Conservation (phyloP, 1,284 basidiomycete species). For the Cutaneotrichosporon spelunceum region DNA sequence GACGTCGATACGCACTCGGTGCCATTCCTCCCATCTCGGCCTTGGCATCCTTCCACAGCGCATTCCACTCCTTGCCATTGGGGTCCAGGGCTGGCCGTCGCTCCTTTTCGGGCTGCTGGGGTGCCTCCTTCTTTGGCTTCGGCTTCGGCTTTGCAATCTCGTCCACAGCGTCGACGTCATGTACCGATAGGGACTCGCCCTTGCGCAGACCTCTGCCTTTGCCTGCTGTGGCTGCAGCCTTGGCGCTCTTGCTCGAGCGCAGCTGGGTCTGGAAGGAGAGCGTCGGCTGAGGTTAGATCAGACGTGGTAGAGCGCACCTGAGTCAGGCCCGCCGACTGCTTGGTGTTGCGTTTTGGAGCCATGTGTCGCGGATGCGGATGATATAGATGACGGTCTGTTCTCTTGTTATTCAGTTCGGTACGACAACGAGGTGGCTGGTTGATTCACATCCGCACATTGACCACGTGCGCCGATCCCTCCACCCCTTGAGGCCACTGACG, state of each 20-base stretch:
- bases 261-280: slow-evolving; percentile 30
- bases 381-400: background rate
- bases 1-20: slow-evolving; percentile 1
- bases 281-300: slow-evolving; percentile 24
- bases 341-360: slow-evolving; percentile 26
- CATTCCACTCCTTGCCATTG: slow-evolving; percentile 59
- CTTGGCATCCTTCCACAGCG: slow-evolving; percentile 55
- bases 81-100: slow-evolving; percentile 42
- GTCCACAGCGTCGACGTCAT: slow-evolving; percentile 7
- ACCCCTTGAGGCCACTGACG: slow-evolving; percentile 1
- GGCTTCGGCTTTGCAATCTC: slow-evolving; percentile 8
- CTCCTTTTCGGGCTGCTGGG: slow-evolving; percentile 13
- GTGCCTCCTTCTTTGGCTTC: slow-evolving; percentile 14
- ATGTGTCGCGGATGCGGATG: slow-evolving; percentile 1
- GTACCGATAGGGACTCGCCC: slow-evolving; percentile 7
- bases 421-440: slow-evolving; percentile 8
- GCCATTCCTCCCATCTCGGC: slow-evolving; percentile 58
- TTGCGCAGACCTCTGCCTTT: slow-evolving; percentile 13
- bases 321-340: slow-evolving; percentile 24
- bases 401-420: too few species aligned
- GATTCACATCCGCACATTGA: slow-evolving; percentile 4
- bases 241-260: slow-evolving; percentile 13
- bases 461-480: background rate
- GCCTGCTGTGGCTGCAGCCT: slow-evolving; percentile 13
- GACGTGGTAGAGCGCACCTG: slow-evolving; percentile 20